Conservation (phyloP, 1,284 basidiomycete genomes). For the Wolfiporia cocos region DNA sequence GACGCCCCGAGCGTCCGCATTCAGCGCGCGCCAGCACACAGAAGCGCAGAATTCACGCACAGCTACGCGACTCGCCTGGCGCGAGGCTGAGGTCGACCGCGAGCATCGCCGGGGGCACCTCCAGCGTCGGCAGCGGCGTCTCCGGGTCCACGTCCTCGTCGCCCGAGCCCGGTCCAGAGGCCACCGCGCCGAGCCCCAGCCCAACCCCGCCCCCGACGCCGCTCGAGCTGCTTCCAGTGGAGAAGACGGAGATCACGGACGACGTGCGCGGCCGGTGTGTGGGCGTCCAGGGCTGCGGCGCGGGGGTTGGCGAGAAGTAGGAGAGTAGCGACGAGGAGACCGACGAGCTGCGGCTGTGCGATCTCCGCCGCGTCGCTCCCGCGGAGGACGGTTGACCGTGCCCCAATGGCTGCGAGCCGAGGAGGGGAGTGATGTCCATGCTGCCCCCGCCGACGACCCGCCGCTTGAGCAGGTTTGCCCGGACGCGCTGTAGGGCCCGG, state of each 20-base stretch:
- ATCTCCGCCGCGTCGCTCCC: slow-evolving; percentile 18
- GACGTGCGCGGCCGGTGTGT: slow-evolving; percentile 23
- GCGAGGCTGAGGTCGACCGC: slow-evolving; percentile 73
- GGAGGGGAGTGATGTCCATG: slow-evolving; percentile 62
- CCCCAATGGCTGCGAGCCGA: slow-evolving; percentile 19
- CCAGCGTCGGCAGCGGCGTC: slow-evolving; percentile 70
- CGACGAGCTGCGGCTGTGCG: slow-evolving; percentile 45
- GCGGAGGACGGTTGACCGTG: slow-evolving; percentile 22
- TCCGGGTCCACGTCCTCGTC: slow-evolving; percentile 54
- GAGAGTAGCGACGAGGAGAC: slow-evolving; percentile 52
- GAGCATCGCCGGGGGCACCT: slow-evolving; percentile 78
- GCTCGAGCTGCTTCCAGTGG: slow-evolving; percentile 12
- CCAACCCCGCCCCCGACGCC: slow-evolving; percentile 10
- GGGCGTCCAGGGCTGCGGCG: slow-evolving; percentile 18
- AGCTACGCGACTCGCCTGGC: slow-evolving; percentile 79
- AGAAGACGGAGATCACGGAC: slow-evolving; percentile 23
- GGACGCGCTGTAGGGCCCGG: slow-evolving; percentile 38
- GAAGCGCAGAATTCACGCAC: slow-evolving; percentile 39
- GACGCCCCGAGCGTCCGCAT: not conserved
- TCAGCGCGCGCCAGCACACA: slow-evolving; percentile 2
- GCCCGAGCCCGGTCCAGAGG: slow-evolving; percentile 8
- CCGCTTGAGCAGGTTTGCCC: slow-evolving; percentile 41
- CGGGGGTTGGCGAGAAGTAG: slow-evolving; percentile 32
- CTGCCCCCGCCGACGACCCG: slow-evolving; percentile 66
- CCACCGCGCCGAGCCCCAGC: slow-evolving; percentile 20